Conservation (phyloP, 768 basidiomycete species). For the Podaxis sp. region DNA sequence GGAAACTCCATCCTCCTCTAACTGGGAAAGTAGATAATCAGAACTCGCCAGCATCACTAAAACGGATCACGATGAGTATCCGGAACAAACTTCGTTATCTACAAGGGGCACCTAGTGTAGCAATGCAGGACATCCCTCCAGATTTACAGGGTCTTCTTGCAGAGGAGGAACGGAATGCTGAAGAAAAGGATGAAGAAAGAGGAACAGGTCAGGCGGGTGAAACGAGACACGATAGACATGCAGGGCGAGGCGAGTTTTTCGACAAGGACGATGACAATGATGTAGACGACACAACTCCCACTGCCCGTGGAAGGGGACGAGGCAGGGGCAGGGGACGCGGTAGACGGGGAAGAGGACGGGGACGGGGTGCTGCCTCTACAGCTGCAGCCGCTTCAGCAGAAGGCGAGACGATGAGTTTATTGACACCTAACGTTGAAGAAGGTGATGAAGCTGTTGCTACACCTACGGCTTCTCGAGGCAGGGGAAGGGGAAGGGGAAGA, state of each 20-base stretch:
- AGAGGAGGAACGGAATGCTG: constrained; percentile 63
- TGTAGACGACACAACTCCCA: constrained; percentile 26
- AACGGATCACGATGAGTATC: constrained; percentile 82
- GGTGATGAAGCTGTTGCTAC: constrained; percentile 17
- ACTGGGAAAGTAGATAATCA: constrained; percentile 91
- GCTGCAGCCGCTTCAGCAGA: background rate
- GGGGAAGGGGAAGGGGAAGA: constrained; percentile 29
- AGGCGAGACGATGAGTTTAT: constrained; percentile 13
- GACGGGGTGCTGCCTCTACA: constrained; percentile 12
- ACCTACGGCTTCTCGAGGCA: constrained; percentile 22
- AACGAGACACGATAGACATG: constrained; percentile 46
- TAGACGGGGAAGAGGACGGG: constrained; percentile 13
- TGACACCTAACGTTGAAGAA: constrained; percentile 16
- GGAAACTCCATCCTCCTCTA: constrained; percentile 90
- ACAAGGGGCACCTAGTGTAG: constrained; percentile 94
- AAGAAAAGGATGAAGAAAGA: constrained; percentile 69
- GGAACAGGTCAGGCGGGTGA: constrained; percentile 54
- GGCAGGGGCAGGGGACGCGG: constrained; percentile 16
- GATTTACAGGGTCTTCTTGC: constrained; percentile 75
- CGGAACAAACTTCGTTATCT: constrained; percentile 88
- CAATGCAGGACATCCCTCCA: constrained; percentile 95
- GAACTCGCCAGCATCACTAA: constrained; percentile 78
- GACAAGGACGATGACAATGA: constrained; percentile 73
- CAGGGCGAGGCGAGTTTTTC: constrained; percentile 63
- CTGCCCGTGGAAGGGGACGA: constrained; percentile 23